Conservation (phyloP, 116 monocot species). For the Cymodocea nodosa region DNA sequence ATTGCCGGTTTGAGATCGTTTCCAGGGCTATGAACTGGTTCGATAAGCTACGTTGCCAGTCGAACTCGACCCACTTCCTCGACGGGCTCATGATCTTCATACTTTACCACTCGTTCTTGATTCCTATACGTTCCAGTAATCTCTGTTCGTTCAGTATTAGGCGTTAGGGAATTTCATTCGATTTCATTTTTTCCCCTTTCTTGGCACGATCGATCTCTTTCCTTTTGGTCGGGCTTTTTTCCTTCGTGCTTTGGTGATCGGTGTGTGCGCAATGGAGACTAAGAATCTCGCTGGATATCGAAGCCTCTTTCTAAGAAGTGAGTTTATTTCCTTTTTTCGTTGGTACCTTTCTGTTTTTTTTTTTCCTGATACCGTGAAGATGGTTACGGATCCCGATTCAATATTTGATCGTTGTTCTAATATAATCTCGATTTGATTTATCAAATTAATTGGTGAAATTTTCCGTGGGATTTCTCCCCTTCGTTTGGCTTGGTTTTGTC, state of each 20-base stretch:
- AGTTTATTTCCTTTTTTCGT: neutral
- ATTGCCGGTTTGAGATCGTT: slow-evolving; percentile 37
- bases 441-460: too few relatives aligned
- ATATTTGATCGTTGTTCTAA: too few relatives aligned
- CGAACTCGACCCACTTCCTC: slow-evolving; percentile 41
- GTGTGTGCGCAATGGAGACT: slow-evolving; percentile 15
- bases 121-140: slow-evolving; percentile 44
- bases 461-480: too few relatives aligned
- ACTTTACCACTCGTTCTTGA: slow-evolving; percentile 33
- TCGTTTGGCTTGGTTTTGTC: too few relatives aligned
- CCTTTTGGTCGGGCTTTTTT: neutral
- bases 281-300: slow-evolving; percentile 12
- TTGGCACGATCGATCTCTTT: neutral
- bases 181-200: slow-evolving; percentile 5
- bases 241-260: neutral
- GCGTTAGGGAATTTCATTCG: neutral
- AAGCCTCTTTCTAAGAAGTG: slow-evolving; percentile 4
- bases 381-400: too few relatives aligned
- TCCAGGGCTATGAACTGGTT: slow-evolving; percentile 55
- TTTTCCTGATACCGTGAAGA: too few relatives aligned
- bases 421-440: too few relatives aligned
- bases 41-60: slow-evolving; percentile 49
- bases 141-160: slow-evolving; percentile 5
- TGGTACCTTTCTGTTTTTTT: too few relatives aligned
- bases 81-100: slow-evolving; percentile 70